Conservation (phyloP, 495 filamentous ascomycete genomes). For the Penicillium soppii region DNA sequence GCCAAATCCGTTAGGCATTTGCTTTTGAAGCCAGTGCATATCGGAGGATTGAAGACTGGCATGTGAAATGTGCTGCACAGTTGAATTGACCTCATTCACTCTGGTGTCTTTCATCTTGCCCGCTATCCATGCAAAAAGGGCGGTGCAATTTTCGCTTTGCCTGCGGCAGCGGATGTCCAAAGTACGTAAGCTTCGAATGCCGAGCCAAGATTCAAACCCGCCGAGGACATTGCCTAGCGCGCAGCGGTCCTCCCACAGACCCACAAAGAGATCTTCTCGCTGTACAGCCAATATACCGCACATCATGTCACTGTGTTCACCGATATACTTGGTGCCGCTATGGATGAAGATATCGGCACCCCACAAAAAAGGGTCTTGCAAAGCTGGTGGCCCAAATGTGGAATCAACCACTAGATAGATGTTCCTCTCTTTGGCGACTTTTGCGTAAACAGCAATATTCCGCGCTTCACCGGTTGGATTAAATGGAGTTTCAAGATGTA, state of each 20-base stretch:
- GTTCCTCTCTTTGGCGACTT: conserved; percentile 63
- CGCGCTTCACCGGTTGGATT: conserved; percentile 79
- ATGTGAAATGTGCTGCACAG: conserved; percentile 62
- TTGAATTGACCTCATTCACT: conserved; percentile 37
- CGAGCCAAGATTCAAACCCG: conserved; percentile 82
- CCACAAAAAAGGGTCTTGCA: conserved; percentile 74
- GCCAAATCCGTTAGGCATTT: conserved; percentile 86
- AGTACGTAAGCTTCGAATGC: conserved; percentile 75
- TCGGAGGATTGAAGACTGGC: conserved; percentile 66
- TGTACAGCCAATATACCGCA: conserved; percentile 71
- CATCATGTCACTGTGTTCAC: conserved; percentile 85
- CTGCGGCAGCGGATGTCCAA: conserved; percentile 72
- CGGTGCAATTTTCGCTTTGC: conserved; percentile 64
- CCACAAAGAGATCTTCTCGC: conserved; percentile 48
- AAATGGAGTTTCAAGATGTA: conserved; percentile 84
- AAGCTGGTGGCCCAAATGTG: conserved; percentile 82
- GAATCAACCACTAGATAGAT: conserved; percentile 75
- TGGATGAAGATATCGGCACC: conserved; percentile 85
- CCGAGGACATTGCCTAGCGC: conserved; percentile 79
- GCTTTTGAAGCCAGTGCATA: conserved; percentile 67
- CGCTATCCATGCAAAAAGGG: conserved; percentile 68
- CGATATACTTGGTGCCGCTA: conserved; percentile 86
- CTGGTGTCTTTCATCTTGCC: conserved; percentile 26
- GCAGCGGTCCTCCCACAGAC: conserved; percentile 60
- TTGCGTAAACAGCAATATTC: conserved; percentile 62